Conservation (phyloP, 768 basidiomycete genomes). For the Plicaturopsis crispa region DNA sequence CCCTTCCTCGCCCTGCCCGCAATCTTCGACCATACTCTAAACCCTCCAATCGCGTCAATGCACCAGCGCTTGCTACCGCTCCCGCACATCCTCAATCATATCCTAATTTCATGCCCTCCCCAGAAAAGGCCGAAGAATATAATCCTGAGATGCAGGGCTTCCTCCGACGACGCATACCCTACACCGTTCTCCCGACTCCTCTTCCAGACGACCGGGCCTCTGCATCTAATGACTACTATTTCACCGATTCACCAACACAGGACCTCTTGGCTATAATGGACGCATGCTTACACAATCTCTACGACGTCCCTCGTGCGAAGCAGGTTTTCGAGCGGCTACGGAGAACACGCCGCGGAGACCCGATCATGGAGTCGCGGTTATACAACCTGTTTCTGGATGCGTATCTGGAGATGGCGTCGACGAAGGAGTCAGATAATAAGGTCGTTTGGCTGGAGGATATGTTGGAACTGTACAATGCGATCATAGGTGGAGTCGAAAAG, state of each 20-base stretch:
- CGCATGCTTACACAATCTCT: slow-evolving; percentile 69
- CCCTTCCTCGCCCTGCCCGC: slow-evolving; percentile 62
- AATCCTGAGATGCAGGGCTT: slow-evolving; percentile 41
- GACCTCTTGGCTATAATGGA: slow-evolving; percentile 75
- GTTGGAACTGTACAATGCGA: slow-evolving; percentile 48
- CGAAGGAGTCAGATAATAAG: slow-evolving; percentile 34
- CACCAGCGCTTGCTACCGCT: slow-evolving; percentile 42
- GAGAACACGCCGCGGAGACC: slow-evolving; percentile 26
- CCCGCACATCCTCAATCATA: slow-evolving; percentile 27
- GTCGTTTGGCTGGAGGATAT: slow-evolving; percentile 56
- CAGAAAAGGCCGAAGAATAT: slow-evolving; percentile 7
- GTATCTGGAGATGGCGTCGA: slow-evolving; percentile 50
- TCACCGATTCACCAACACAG: slow-evolving; percentile 55
- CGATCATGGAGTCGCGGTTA: slow-evolving; percentile 36
- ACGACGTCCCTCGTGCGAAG: slow-evolving; percentile 73
- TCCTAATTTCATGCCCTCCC: slow-evolving; percentile 28
- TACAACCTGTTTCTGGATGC: slow-evolving; percentile 66
- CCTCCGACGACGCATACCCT: slow-evolving; percentile 35
- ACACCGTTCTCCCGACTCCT: slow-evolving; percentile 62
- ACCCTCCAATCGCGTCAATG: slow-evolving; percentile 46
- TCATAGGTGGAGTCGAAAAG: slow-evolving; percentile 43
- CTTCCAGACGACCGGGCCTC: slow-evolving; percentile 42
- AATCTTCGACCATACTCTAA: slow-evolving; percentile 70
- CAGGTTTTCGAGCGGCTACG: slow-evolving; percentile 64
- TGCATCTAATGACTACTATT: slow-evolving; percentile 40